Conservation (phyloP, 805 yeast genomes). For the Teunomyces gatunensis region DNA sequence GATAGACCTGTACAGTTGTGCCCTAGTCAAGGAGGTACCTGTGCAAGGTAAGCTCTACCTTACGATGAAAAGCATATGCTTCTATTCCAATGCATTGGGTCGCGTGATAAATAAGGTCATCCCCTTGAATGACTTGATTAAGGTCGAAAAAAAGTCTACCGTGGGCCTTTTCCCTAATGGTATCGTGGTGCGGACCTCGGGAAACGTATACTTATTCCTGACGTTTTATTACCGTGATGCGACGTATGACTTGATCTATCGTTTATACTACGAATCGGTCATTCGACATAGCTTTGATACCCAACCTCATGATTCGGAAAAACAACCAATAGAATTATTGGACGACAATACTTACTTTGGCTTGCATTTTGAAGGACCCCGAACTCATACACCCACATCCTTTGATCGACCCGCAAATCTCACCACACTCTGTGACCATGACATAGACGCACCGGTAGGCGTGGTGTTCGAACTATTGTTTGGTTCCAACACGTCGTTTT, state of each 20-base stretch:
- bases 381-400: conserved; percentile 57
- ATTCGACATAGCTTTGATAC: conserved; percentile 57
- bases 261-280: conserved; percentile 18
- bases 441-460: conserved; percentile 63
- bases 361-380: conserved; percentile 62
- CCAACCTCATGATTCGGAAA: conserved; percentile 14
- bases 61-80: conserved; percentile 53
- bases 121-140: conserved; percentile 60
- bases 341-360: conserved; percentile 13
- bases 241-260: conserved; percentile 64
- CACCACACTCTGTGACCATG: conserved; percentile 54
- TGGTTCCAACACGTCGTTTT: conserved; percentile 53
- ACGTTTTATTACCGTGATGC: conserved; percentile 81
- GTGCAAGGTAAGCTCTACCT: conserved; percentile 68
- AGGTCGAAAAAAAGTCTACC: conserved; percentile 62
- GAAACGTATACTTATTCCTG: conserved; percentile 75
- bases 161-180: conserved; percentile 72
- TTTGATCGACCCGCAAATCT: conserved; percentile 48
- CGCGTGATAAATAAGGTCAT: conserved; percentile 59
- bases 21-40: conserved; percentile 60
- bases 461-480: conserved; percentile 56
- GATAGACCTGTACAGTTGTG: conserved; percentile 63
- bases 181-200: conserved; percentile 60
- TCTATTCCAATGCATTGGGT: conserved; percentile 66
- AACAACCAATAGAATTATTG: neutral